Conservation (phyloP, 2,329 filamentous ascomycete species). For the Leptographium procerum region DNA sequence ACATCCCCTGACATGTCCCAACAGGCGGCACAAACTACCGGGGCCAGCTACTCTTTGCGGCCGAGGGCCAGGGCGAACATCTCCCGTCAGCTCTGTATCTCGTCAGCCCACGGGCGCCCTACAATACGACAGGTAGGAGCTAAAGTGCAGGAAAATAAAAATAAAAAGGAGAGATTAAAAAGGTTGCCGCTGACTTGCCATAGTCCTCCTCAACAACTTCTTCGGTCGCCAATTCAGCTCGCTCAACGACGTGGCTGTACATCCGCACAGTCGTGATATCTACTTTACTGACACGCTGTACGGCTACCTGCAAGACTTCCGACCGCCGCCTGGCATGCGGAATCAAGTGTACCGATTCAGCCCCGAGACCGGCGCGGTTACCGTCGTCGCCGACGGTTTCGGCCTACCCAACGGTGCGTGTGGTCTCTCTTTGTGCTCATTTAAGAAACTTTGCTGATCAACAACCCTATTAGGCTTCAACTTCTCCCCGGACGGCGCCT, state of each 20-base stretch:
- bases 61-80: conserved; percentile 37
- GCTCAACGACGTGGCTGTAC: conserved; percentile 44
- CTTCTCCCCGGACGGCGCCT: conserved; percentile 41
- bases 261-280: conserved; percentile 43
- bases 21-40: conserved; percentile 39
- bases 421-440: not conserved
- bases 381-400: conserved; percentile 47
- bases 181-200: conserved; percentile 1
- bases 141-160: not conserved
- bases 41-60: conserved; percentile 35
- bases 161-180: not conserved
- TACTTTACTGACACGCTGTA: conserved; percentile 56
- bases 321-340: conserved; percentile 37
- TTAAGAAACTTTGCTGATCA: not conserved
- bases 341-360: conserved; percentile 50
- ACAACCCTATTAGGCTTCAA: conserved; percentile 29
- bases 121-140: conserved; percentile 34
- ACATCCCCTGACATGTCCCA: not conserved
- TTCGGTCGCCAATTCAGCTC: conserved; percentile 50
- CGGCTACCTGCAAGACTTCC: conserved; percentile 46
- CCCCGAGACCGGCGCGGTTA: conserved; percentile 35
- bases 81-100: conserved; percentile 27
- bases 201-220: conserved; percentile 45
- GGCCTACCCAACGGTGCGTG: conserved; percentile 37
- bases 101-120: conserved; percentile 33